A percentile compares a stretch with the other conserved stretches of the same genome.
Evolutionary conservation across 345 rosid genomes (phyloP).

Genomic region (Hevea brasiliensis): DNA sequence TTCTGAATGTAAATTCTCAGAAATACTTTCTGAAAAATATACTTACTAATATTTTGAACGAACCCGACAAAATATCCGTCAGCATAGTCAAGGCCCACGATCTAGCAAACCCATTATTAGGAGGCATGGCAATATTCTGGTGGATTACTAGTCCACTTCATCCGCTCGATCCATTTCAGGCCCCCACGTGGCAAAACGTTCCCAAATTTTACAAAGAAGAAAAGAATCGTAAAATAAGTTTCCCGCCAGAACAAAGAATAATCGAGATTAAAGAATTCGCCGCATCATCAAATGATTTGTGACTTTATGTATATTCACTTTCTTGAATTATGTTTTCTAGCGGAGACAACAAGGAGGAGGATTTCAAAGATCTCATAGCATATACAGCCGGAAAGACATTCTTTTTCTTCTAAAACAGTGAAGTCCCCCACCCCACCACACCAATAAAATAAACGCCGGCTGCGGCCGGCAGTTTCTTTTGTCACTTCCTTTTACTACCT

Average conservation of each 20-base stretch:
- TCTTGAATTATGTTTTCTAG: not conserved
- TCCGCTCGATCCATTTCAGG: no score
- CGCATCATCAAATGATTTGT: not conserved
- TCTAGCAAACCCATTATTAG: no score
- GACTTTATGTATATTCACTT: not conserved
- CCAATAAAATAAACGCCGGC: constrained; percentile 41
- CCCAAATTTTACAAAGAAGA: not conserved
- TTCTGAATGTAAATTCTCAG: no score
- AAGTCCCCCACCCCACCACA: no score
- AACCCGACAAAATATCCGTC: no score
- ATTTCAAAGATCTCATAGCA: not conserved
- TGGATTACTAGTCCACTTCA: no score
- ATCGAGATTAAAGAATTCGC: not conserved
- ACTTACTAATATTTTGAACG: no score
- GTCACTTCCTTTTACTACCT: constrained; percentile 10
- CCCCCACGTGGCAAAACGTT: no score
- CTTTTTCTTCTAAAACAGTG: not conserved
- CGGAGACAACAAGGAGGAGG: constrained; percentile 4
- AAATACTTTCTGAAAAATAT: no score
- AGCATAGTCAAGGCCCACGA: no score
- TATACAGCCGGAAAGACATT: not conserved
- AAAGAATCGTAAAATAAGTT: not conserved
- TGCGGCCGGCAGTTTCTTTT: constrained; percentile 39
- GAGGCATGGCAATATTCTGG: no score
- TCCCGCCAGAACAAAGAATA: not conserved